Conservation (phyloP, 768 basidiomycete species). For the Naganishia antarctica region DNA sequence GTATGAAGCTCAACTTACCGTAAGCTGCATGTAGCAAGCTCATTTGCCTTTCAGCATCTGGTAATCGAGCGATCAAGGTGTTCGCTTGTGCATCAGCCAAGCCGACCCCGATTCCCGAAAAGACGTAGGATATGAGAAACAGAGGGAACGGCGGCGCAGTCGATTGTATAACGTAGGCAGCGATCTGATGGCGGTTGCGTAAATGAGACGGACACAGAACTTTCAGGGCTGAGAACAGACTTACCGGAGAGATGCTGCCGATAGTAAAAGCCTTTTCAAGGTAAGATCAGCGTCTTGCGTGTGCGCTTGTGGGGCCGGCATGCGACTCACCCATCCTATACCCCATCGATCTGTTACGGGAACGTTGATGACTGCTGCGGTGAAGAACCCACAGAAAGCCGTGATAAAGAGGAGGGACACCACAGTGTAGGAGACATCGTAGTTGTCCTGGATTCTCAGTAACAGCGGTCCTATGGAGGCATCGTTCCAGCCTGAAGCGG, state of each 20-base stretch:
- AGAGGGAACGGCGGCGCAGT: conserved; percentile 54
- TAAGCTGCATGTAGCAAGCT: conserved; percentile 51
- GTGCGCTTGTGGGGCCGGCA: background rate
- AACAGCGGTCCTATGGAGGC: conserved; percentile 32
- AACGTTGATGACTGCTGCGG: conserved; percentile 55
- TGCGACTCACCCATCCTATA: conserved; percentile 50
- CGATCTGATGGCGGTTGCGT: conserved; percentile 22
- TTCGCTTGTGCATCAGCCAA: conserved; percentile 56
- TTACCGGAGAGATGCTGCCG: conserved; percentile 17
- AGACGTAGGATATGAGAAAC: conserved; percentile 52
- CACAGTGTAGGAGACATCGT: conserved; percentile 55
- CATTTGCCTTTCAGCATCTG: conserved; percentile 51
- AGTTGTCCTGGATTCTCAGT: conserved; percentile 31
- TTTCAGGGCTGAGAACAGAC: background rate
- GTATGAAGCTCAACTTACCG: conserved; percentile 49
- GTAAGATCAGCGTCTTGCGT: background rate
- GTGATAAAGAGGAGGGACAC: conserved; percentile 64
- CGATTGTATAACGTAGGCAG: conserved; percentile 50
- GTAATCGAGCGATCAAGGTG: conserved; percentile 53
- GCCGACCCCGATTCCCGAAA: conserved; percentile 55
- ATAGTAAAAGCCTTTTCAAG: background rate
- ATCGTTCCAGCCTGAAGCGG: conserved; percentile 28
- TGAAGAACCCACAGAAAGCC: conserved; percentile 53
- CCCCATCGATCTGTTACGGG: conserved; percentile 49
- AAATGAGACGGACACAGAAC: background rate